These are phyloP conservation scores for Trypanosoma mega DNA, from an alignment of 208 protist species.

Conservation along the genomic window DNA sequence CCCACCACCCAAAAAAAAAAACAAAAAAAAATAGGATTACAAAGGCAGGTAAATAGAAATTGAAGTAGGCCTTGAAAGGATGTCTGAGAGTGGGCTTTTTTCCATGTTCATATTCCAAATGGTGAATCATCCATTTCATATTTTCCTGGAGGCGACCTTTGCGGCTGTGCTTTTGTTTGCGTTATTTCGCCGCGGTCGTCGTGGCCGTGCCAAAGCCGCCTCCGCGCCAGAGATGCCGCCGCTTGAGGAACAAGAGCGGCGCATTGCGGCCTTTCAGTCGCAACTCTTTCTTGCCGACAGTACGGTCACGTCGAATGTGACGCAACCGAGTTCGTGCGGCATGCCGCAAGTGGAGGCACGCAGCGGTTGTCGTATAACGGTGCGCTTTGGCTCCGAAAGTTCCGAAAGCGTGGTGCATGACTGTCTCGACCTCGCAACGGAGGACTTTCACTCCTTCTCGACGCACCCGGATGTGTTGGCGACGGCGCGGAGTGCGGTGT, in stretches of 20 bases:
- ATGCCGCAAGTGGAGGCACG: slow-evolving; percentile 52
- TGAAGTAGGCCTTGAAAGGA: background rate
- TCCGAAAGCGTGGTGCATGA: slow-evolving; percentile 27
- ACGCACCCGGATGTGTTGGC: slow-evolving; percentile 77
- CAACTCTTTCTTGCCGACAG: slow-evolving; percentile 49
- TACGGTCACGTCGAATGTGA: slow-evolving; percentile 40
- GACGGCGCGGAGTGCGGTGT: slow-evolving; percentile 78
- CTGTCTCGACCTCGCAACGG: slow-evolving; percentile 90
- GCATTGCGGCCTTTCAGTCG: slow-evolving; percentile 65
- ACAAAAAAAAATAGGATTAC: too few relatives aligned
- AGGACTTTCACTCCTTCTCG: slow-evolving; percentile 94
- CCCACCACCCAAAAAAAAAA: too few relatives aligned
- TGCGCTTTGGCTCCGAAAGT: slow-evolving; percentile 20
- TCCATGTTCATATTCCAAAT: slow-evolving; percentile 36
- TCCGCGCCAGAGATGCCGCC: slow-evolving; percentile 40
- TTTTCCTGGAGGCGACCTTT: slow-evolving; percentile 67
- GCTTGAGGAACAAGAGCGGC: slow-evolving; percentile 76
- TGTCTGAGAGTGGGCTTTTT: background rate
- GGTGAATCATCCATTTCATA: slow-evolving; percentile 58
- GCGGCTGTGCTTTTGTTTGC: slow-evolving; percentile 42
- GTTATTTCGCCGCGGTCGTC: slow-evolving; percentile 29
- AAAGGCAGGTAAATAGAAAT: too few relatives aligned
- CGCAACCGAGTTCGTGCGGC: slow-evolving; percentile 37
- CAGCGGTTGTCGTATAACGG: slow-evolving; percentile 54
- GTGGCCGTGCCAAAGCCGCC: slow-evolving; percentile 14